A percentile compares a stretch with the other conserved stretches of the same genome.
These are phyloP conservation scores for Fusarium albidum DNA, from an alignment of 2,329 filamentous ascomycete species.

Conservation along the genomic window DNA sequence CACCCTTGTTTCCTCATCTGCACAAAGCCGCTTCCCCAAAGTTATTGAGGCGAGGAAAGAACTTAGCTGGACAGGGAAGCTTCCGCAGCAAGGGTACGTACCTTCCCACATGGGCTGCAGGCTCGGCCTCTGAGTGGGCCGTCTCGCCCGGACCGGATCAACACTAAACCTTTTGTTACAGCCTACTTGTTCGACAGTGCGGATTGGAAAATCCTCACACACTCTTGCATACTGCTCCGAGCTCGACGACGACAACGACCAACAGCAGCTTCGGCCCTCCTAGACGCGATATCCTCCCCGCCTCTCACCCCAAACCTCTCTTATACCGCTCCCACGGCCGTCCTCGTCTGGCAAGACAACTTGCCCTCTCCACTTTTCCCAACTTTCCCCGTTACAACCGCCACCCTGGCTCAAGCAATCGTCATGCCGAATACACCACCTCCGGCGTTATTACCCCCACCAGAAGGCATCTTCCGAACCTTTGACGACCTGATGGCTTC, in stretches of 20 bases:
- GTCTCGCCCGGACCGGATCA: conserved; percentile 47
- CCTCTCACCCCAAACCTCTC: conserved; percentile 12
- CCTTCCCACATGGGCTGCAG: conserved; percentile 25
- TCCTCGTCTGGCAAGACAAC: conserved; percentile 18
- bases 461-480: conserved; percentile 66
- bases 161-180: conserved; percentile 51
- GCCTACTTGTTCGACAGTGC: conserved; percentile 48
- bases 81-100: conserved; percentile 28
- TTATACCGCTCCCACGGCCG: conserved; percentile 16
- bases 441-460: conserved; percentile 60
- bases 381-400: conserved; percentile 41
- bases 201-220: conserved; percentile 54
- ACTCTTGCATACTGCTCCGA: conserved; percentile 40
- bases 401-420: conserved; percentile 46
- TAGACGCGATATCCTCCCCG: conserved; percentile 31
- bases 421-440: conserved; percentile 58
- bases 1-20: conserved; percentile 21
- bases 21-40: conserved; percentile 4
- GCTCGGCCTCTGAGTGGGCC: conserved; percentile 41
- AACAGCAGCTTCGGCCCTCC: conserved; percentile 24
- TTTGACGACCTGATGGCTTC: conserved; percentile 67
- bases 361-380: conserved; percentile 37
- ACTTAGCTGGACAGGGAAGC: no score
- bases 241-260: conserved; percentile 27
- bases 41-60: conserved; percentile 11